Percentiles rank a stretch among this genome's conserved stretches.
phyloP scores from a whole-genome alignment of 2,329 filamentous ascomycete genomes.

The Neodidymelliopsis sp. region DNA sequence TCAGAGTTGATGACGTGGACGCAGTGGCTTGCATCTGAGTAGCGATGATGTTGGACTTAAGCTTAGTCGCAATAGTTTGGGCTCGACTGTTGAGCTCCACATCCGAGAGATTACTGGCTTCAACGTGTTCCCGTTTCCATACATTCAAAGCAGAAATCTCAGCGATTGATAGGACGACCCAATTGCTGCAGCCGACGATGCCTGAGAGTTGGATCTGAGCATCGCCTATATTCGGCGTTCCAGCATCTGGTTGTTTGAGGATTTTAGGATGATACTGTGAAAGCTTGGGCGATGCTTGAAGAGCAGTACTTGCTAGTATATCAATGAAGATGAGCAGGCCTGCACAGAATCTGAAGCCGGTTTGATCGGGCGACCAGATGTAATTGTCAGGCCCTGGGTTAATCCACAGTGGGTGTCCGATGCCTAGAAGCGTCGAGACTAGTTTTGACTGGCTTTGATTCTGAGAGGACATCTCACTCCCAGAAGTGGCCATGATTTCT shows the following conservation, averaged over 20 bases:
- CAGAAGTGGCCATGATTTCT: constrained; percentile 14
- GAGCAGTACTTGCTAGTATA: constrained; percentile 18
- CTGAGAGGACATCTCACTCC: background rate
- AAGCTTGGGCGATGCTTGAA: constrained; percentile 15
- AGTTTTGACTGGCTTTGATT: constrained; percentile 17
- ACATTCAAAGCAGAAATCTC: constrained; percentile 13
- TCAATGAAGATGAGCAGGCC: constrained; percentile 26
- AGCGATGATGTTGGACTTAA: too few relatives aligned
- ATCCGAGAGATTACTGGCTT: constrained; percentile 3
- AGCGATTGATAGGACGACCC: constrained; percentile 17
- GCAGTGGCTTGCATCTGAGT: too few relatives aligned
- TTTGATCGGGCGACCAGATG: constrained; percentile 21
- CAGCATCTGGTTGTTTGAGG: constrained; percentile 14
- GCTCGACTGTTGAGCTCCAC: too few relatives aligned
- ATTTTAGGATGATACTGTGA: constrained; percentile 9
- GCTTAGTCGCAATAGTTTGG: too few relatives aligned
- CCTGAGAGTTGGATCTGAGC: constrained; percentile 22
- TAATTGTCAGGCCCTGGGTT: constrained; percentile 9
- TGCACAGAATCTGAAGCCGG: constrained; percentile 23
- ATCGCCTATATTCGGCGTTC: constrained; percentile 7
- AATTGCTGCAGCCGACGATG: constrained; percentile 25
- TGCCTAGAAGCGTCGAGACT: constrained; percentile 4
- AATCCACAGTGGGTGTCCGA: constrained; percentile 20
- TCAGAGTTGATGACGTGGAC: constrained; percentile 9
- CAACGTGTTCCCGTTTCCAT: constrained; percentile 18